These are phyloP conservation scores for Dothideomycetidae sp. DNA, from an alignment of 2,329 filamentous ascomycete genomes.

Conservation along the genomic window DNA sequence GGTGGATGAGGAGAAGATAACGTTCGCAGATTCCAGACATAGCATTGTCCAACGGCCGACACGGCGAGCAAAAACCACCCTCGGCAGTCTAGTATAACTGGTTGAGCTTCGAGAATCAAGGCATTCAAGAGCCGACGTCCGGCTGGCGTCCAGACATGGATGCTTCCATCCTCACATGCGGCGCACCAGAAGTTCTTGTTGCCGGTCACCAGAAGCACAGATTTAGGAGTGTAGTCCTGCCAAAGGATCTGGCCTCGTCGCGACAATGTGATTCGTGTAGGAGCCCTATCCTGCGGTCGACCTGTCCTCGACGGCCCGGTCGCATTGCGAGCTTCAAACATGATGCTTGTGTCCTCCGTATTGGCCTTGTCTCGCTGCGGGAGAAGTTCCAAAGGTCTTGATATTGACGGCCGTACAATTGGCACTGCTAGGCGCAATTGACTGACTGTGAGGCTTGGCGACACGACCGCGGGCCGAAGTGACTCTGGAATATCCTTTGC, in stretches of 20 bases:
- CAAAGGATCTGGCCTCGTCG: conserved; percentile 71
- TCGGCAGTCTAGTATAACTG: conserved; percentile 82
- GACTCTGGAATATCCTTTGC: conserved; percentile 61
- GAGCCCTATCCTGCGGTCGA: conserved; percentile 55
- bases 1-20: conserved; percentile 79
- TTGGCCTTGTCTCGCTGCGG: conserved; percentile 26
- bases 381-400: conserved; percentile 60
- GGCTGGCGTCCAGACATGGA: conserved; percentile 86
- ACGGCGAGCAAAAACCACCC: conserved; percentile 84
- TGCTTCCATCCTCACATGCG: conserved; percentile 79
- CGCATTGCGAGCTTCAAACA: conserved; percentile 83
- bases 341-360: conserved; percentile 45
- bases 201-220: conserved; percentile 79
- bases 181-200: conserved; percentile 86
- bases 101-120: conserved; percentile 77
- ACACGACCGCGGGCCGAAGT: conserved; percentile 74
- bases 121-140: conserved; percentile 75
- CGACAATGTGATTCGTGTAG: conserved; percentile 66
- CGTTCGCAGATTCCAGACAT: conserved; percentile 84
- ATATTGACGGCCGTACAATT: conserved; percentile 66
- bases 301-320: conserved; percentile 44
- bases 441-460: conserved; percentile 64
- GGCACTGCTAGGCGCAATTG: conserved; percentile 80
- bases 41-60: conserved; percentile 72
- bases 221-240: conserved; percentile 83